Base-by-base conservation (phyloP, 805 yeast species). In the Lipomyces lipofer region DNA sequence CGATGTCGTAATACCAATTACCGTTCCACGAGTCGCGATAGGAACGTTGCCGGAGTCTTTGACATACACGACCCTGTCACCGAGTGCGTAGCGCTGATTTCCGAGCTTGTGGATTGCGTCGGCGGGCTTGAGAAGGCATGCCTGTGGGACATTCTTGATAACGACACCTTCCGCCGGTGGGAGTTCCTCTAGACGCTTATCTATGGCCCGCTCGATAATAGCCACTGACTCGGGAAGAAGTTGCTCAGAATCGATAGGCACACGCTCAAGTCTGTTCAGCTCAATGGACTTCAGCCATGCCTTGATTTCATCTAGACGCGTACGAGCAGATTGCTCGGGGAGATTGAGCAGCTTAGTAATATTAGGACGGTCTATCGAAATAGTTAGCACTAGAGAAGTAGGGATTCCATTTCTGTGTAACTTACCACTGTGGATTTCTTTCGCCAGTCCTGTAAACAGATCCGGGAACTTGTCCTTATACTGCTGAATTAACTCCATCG, bases 41-140 rank as follows among this genome's bases (percentile, higher is more conserved):
- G 97, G 96, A 13, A 91, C 96, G 66, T 88, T 89, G 48, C 98
- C 98, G 22, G 87, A 82, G 63, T 84, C 87, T 63, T 86, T 85
- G 21, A 89, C 86, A 62, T 88, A 90, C 22, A 87, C 79, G 28
- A 94, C 88, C 57, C 99, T 80, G 66, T 94, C 97, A 64, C 99
- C 99, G 21, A 94, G 75, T 27, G 79, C 78, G 67, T 94, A 94
- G 43, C 76, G 72, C 73, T 94, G 99, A 38, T 78, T 77, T 52
- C 85, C 80, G 62, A 94, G 76, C 60, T 83, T 75, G 64, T 85
- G 84, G 66, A 80, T 80, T 0, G 96, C 88, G 36, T 78, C 81
- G 28, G 79, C 71, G 6, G 97, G 92, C 63, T 86, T 82, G 56
- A 94, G 74, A 27, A 94, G 78, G 0, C 97, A 96, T 38, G 80